Evolutionary conservation across 495 filamentous ascomycete species (phyloP).

Genomic region (Halenospora varia): DNA sequence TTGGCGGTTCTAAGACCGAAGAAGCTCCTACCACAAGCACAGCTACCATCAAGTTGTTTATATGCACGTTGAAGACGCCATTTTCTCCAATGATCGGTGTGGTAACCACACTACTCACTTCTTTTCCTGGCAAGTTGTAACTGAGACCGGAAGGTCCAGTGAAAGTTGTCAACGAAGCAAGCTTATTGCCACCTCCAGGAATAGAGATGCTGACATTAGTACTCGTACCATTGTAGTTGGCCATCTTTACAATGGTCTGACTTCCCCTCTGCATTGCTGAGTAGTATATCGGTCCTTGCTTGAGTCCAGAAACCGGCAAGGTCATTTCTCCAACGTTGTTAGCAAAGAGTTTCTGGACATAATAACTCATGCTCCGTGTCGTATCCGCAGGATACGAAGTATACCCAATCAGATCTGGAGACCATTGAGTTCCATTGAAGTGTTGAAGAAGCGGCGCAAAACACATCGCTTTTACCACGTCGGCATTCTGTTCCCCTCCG

Average conservation of each 20-base stretch:
- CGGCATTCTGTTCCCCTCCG: constrained; percentile 52
- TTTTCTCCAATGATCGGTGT: neutral
- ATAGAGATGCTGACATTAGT: neutral
- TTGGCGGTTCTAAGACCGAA: too few species aligned
- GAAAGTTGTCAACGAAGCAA: neutral
- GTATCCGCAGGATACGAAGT: constrained; percentile 18
- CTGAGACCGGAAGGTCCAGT: neutral
- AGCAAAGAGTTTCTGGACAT: constrained; percentile 25
- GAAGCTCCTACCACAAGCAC: neutral
- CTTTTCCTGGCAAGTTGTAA: neutral
- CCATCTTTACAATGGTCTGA: neutral
- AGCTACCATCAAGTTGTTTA: neutral
- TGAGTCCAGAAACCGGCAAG: neutral
- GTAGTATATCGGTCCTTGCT: neutral
- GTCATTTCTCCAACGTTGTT: neutral
- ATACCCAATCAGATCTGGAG: constrained; percentile 25
- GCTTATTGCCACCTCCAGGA: neutral
- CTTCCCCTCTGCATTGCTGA: neutral
- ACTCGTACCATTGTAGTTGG: neutral
- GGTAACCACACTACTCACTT: neutral
- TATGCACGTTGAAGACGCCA: neutral
- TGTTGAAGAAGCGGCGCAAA: constrained; percentile 45
- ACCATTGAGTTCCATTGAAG: constrained; percentile 38
- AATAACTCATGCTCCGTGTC: constrained; percentile 22
- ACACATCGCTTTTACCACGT: constrained; percentile 41